Percentiles rank a stretch among this genome's conserved stretches.
phyloP scores from a whole-genome alignment of 2,329 filamentous ascomycete genomes.

The Dothideomycetes sp. region DNA sequence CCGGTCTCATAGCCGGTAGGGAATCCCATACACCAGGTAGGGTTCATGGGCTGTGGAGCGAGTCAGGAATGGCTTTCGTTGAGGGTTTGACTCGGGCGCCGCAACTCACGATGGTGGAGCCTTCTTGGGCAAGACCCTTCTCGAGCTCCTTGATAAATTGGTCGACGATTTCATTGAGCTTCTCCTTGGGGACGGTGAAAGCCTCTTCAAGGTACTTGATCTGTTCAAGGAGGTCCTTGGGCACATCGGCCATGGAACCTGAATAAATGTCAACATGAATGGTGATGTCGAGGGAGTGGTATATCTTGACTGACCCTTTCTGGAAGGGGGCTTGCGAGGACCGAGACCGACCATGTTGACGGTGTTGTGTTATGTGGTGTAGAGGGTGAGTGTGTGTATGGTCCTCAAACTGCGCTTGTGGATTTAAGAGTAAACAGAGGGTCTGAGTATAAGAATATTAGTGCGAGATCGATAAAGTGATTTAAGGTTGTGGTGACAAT shows the following conservation, averaged over 20 bases:
- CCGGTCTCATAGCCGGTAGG: conserved; percentile 81
- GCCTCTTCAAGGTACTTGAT: conserved; percentile 75
- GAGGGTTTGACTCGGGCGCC: background rate
- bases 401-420: no score
- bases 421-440: no score
- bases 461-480: no score
- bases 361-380: conserved; percentile 8
- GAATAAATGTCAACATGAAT: conserved; percentile 11
- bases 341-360: conserved; percentile 55
- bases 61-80: background rate
- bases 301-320: conserved; percentile 59
- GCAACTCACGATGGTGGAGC: conserved; percentile 79
- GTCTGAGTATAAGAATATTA: no score
- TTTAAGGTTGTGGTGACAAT: no score
- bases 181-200: conserved; percentile 68
- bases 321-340: conserved; percentile 56
- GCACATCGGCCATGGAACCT: conserved; percentile 89
- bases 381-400: background rate
- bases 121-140: conserved; percentile 81
- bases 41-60: conserved; percentile 73
- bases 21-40: conserved; percentile 88
- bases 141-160: conserved; percentile 84
- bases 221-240: conserved; percentile 70
- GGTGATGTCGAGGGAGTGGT: conserved; percentile 1
- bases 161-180: conserved; percentile 80